Conservation (phyloP, 2,329 filamentous ascomycete species). For the Botrytis hyacinthi region DNA sequence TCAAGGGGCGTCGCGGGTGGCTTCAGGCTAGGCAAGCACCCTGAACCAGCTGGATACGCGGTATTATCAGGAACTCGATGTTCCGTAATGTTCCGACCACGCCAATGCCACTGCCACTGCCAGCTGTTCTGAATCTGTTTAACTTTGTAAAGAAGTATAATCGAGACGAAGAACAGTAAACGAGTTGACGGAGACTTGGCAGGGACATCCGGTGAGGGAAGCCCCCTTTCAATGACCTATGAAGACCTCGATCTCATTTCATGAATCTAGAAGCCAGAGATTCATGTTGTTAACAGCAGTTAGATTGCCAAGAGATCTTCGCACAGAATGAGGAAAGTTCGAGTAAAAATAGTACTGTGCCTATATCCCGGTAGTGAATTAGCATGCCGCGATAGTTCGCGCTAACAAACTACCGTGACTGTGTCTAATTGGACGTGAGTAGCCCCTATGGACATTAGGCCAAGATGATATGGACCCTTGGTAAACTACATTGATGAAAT, state of each 20-base stretch:
- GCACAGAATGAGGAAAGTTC: neutral
- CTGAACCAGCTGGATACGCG: neutral
- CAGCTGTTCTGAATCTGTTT: neutral
- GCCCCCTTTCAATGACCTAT: neutral
- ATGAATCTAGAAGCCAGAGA: neutral
- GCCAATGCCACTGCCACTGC: constrained; percentile 2
- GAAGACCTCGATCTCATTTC: neutral
- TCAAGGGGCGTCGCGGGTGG: neutral
- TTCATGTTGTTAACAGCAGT: neutral
- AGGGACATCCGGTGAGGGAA: neutral
- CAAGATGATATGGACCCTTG: neutral
- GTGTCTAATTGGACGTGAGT: neutral
- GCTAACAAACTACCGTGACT: neutral
- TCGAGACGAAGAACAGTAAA: neutral
- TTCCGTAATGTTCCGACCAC: constrained; percentile 9
- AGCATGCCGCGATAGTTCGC: neutral
- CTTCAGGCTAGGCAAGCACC: constrained; percentile 7
- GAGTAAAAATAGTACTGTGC: neutral
- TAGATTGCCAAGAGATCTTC: constrained; percentile 5
- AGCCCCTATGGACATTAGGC: neutral
- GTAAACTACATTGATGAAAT: neutral
- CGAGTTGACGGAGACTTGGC: neutral
- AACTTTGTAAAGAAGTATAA: neutral
- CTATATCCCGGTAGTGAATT: neutral
- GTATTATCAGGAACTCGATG: neutral